These are phyloP conservation scores for Didymosphaeria variabile DNA, from an alignment of 2,329 filamentous ascomycete species.

Conservation along the genomic window DNA sequence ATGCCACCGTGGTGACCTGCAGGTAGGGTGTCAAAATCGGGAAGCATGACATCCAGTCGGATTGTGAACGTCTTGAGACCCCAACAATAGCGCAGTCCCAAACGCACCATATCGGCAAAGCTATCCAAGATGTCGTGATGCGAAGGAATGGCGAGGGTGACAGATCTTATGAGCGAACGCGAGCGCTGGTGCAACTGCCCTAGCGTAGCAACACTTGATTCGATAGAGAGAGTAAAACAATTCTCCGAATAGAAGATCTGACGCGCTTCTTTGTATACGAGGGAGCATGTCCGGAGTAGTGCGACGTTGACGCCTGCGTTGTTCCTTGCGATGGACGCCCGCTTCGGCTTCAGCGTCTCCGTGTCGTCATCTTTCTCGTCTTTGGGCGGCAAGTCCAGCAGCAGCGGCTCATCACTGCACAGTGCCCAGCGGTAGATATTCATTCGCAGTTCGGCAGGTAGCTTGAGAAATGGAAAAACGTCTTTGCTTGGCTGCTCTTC, in stretches of 20 bases:
- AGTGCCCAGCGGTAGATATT: slow-evolving; percentile 55
- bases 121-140: slow-evolving; percentile 58
- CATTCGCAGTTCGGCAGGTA: slow-evolving; percentile 58
- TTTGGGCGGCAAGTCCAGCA: slow-evolving; percentile 36
- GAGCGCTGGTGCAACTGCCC: slow-evolving; percentile 53
- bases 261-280: slow-evolving; percentile 49
- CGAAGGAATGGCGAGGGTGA: slow-evolving; percentile 55
- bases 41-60: slow-evolving; percentile 45
- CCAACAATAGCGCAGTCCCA: slow-evolving; percentile 57
- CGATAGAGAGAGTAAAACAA: slow-evolving; percentile 48
- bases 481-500: slow-evolving; percentile 22
- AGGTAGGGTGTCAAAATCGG: slow-evolving; percentile 30
- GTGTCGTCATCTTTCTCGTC: slow-evolving; percentile 19
- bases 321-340: background rate
- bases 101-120: slow-evolving; percentile 57
- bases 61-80: slow-evolving; percentile 55
- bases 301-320: slow-evolving; percentile 23
- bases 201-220: slow-evolving; percentile 50
- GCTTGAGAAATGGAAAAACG: slow-evolving; percentile 52
- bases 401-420: slow-evolving; percentile 37
- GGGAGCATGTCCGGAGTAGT: slow-evolving; percentile 51
- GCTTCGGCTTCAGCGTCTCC: background rate
- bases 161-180: slow-evolving; percentile 54
- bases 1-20: slow-evolving; percentile 24
- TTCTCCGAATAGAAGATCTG: slow-evolving; percentile 45